These are phyloP conservation scores for Flagelloscypha sp. DNA, from an alignment of 768 basidiomycete species.

Conservation along the genomic window DNA sequence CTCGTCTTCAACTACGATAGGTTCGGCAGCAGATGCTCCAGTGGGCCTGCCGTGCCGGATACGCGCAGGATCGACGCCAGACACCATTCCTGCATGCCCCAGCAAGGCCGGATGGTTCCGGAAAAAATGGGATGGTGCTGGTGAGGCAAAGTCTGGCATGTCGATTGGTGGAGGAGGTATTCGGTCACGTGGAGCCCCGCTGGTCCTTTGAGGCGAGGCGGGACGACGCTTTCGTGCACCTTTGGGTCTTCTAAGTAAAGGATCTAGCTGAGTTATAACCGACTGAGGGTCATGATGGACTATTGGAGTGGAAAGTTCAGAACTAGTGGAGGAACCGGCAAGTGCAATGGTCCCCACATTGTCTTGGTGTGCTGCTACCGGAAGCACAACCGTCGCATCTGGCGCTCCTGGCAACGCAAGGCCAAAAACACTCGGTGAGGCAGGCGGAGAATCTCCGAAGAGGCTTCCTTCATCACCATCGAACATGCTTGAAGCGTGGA, in stretches of 20 bases:
- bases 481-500: too few species aligned
- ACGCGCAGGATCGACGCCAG: constrained; percentile 51
- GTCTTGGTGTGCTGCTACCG: constrained; percentile 34
- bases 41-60: constrained; percentile 34
- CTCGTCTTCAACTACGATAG: constrained; percentile 66
- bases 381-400: constrained; percentile 21
- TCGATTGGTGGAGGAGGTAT: constrained; percentile 47
- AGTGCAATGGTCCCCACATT: constrained; percentile 98
- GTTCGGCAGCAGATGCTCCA: constrained; percentile 53
- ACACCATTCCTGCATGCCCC: constrained; percentile 65
- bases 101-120: constrained; percentile 67
- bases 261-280: constrained; percentile 19
- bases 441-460: constrained; percentile 72
- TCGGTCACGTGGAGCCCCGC: constrained; percentile 6
- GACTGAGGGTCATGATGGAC: constrained; percentile 35
- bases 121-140: constrained; percentile 59
- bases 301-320: constrained; percentile 81
- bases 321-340: constrained; percentile 87
- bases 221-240: constrained; percentile 4
- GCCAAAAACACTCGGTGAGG: constrained; percentile 52
- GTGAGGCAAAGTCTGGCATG: constrained; percentile 54
- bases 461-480: constrained; percentile 62
- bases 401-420: constrained; percentile 49
- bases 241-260: constrained; percentile 2
- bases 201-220: constrained; percentile 6